Percentiles rank a stretch among this genome's conserved stretches.
Evolutionary conservation across 1,139 yeast genomes (phyloP).

Genomic region (Zygotorulaspora mrakii): DNA sequence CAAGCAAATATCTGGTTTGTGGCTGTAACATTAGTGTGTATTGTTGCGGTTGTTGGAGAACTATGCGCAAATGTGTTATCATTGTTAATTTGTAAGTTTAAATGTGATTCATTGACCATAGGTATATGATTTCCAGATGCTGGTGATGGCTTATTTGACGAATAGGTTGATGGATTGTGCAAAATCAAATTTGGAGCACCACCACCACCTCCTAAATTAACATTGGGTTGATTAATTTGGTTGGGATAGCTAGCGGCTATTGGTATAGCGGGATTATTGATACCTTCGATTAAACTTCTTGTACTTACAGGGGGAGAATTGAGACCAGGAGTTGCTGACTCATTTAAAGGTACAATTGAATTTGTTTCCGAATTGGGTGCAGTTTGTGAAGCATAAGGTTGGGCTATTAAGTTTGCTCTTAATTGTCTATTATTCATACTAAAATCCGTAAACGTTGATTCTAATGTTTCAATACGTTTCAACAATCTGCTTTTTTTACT

Average conservation of each 20-base stretch:
- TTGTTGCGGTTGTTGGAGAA: slow-evolving; percentile 14
- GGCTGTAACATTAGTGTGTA: slow-evolving; percentile 8
- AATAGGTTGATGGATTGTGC: slow-evolving; percentile 28
- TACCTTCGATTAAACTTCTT: slow-evolving; percentile 8
- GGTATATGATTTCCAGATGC: slow-evolving; percentile 7
- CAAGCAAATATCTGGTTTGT: slow-evolving; percentile 12
- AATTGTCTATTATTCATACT: slow-evolving; percentile 25
- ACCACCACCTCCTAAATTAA: slow-evolving; percentile 3
- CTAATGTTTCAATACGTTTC: slow-evolving; percentile 25
- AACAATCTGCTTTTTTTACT: slow-evolving; percentile 19
- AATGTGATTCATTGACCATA: not conserved
- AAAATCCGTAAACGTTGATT: slow-evolving; percentile 25
- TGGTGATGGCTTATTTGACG: slow-evolving; percentile 10
- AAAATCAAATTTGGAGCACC: slow-evolving; percentile 18
- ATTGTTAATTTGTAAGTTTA: slow-evolving; percentile 1
- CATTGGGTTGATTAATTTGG: slow-evolving; percentile 2
- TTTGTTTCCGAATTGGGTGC: slow-evolving; percentile 6
- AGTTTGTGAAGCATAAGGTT: slow-evolving; percentile 21
- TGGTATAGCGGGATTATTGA: slow-evolving; percentile 5
- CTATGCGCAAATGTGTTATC: slow-evolving; percentile 11
- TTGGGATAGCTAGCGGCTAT: slow-evolving; percentile 4
- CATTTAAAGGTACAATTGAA: slow-evolving; percentile 10
- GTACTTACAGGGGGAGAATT: slow-evolving; percentile 12
- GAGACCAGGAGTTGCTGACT: slow-evolving; percentile 5
- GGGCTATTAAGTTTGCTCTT: slow-evolving; percentile 26